Conservation (phyloP, 257 asterid genomes). For the Scutellaria minor region DNA sequence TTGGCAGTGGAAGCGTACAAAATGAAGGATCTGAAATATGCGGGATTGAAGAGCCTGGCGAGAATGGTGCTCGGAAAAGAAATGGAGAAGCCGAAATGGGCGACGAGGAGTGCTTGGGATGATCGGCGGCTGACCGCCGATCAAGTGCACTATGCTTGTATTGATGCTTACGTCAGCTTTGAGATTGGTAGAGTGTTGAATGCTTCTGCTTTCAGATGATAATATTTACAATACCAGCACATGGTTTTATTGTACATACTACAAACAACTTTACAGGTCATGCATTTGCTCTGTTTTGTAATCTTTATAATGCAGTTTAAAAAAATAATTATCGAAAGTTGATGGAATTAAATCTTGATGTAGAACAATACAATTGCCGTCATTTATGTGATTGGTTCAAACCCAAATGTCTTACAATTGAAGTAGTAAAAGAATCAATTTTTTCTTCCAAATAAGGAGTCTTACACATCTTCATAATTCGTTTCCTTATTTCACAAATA, state of each 20-base stretch:
- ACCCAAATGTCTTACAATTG: no score
- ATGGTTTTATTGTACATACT: background rate
- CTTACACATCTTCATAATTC: no score
- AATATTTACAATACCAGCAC: background rate
- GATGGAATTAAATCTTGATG: no score
- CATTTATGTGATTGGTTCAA: no score
- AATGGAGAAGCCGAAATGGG: conserved; percentile 42
- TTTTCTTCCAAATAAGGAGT: no score
- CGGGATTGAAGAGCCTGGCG: conserved; percentile 44
- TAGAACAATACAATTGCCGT: no score
- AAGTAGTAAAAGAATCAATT: no score
- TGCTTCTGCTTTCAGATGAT: conserved; percentile 32
- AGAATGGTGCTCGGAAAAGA: conserved; percentile 41
- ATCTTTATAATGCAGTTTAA: no score
- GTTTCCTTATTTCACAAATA: no score
- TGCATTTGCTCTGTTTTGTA: no score
- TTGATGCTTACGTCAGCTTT: conserved; percentile 52
- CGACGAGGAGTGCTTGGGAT: conserved; percentile 50
- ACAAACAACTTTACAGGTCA: no score
- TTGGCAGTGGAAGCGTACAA: conserved; percentile 35
- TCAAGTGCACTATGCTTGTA: conserved; percentile 45
- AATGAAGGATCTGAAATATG: conserved; percentile 25
- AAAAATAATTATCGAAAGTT: no score
- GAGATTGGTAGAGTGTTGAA: conserved; percentile 43
- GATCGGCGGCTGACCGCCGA: conserved; percentile 35